Percentiles rank a stretch among this genome's conserved stretches.
Conservation (phyloP, 2,329 filamentous ascomycete species). For the Endocalyx cinctus region DNA sequence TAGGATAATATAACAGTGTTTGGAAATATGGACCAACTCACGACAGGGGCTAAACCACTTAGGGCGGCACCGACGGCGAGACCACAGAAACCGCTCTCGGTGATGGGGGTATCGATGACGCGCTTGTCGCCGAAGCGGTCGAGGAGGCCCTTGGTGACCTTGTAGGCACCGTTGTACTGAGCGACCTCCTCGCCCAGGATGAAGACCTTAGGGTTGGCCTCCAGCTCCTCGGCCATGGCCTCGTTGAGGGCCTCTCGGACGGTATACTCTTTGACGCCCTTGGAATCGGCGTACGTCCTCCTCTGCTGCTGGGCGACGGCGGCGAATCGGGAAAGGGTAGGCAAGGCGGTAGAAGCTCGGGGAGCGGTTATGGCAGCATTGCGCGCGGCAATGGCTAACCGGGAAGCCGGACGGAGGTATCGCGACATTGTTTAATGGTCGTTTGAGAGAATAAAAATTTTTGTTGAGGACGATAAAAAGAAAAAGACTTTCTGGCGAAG, state of each 20-base stretch:
- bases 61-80: constrained; percentile 92
- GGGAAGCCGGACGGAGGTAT: constrained; percentile 46
- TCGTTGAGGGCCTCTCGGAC: constrained; percentile 97
- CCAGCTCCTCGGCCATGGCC: constrained; percentile 95
- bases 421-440: constrained; percentile 43
- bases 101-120: constrained; percentile 98
- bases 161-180: constrained; percentile 99
- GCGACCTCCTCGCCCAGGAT: constrained; percentile 96
- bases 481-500: too few relatives aligned
- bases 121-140: constrained; percentile 97
- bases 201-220: constrained; percentile 91
- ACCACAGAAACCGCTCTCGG: constrained; percentile 92
- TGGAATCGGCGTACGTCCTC: constrained; percentile 51
- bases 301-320: constrained; percentile 38
- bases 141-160: constrained; percentile 95
- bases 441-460: too few relatives aligned
- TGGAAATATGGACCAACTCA: too few relatives aligned
- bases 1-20: not conserved
- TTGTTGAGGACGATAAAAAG: constrained; percentile 5
- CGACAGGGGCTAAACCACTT: constrained; percentile 87
- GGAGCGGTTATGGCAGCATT: constrained; percentile 31
- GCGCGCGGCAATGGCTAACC: constrained; percentile 40
- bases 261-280: constrained; percentile 78
- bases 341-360: constrained; percentile 30
- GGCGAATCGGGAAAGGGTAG: too few relatives aligned